Evolutionary conservation across 306 rosid genomes (phyloP), one percentile per base, ranked within the genome.

Genomic region (Rosa persica): DNA sequence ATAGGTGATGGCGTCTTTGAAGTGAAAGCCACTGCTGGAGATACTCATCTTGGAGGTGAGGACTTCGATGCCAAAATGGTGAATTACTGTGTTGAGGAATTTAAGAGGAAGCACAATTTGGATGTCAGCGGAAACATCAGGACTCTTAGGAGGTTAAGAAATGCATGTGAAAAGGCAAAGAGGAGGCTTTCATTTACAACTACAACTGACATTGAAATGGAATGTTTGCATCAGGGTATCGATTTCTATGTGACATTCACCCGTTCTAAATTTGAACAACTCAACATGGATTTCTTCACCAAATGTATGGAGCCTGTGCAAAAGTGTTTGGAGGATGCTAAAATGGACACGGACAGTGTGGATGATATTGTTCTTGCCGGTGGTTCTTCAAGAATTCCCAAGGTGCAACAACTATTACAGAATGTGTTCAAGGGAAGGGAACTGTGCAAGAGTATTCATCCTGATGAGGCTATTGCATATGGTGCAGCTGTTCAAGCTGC

Each of bases 1-100:
- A 70, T 70, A 48, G 23, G 60, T 27, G 22, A 47, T 48, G 61
- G 43, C 4, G 60, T 27, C 22, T 47, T 71, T 27, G 60, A 71
- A 48, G 75, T 71, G 23, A 71, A 71, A 12, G 75, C 75, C 4
- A 4, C 61, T 2, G 61, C 43, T 1, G 75, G 58, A 25, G 75
- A 71, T n/a, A 71, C 75, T 48, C 75, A 71, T n/a, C 75, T 48
- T 71, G 75, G 75, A 0, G 61, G 75, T 48, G 75, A 71, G n/a
- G 75, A 71, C 61, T 8, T 71, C 0, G 75, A 48, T 30, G 17
- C 27, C 60, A 71, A 1, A 47, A 71, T 71, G 75, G 75, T 71
- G 44, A 71, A 8, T 17, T 47, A 1, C 4, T 71, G 61, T 8
- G 75, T 27, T 48, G 60, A 48, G 27, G 8, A 48, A 9, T 48